A percentile compares a stretch with the other conserved stretches of the same genome.
Evolutionary conservation across 345 rosid species (phyloP).

Genomic region (Euphorbia lathyris): DNA sequence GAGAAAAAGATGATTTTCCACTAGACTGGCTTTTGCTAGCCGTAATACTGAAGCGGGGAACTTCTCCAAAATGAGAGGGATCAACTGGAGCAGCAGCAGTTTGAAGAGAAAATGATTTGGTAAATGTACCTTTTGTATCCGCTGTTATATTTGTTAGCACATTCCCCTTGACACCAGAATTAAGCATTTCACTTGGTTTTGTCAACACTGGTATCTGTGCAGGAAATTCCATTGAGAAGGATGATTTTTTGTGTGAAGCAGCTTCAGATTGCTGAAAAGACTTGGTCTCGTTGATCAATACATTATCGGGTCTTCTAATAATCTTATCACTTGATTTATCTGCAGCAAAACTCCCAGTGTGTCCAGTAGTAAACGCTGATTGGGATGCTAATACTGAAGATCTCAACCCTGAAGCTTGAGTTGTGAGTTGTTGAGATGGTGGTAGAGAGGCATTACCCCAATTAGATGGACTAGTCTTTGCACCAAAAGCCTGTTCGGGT

Average conservation of each 20-base stretch:
- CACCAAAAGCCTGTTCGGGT: conserved; percentile 35
- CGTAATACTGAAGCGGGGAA: conserved; percentile 29
- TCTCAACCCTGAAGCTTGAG: conserved; percentile 26
- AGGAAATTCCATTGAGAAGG: conserved; percentile 24
- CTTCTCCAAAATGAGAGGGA: conserved; percentile 30
- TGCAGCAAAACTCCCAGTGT: conserved; percentile 30
- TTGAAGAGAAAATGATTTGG: conserved; percentile 29
- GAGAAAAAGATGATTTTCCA: conserved; percentile 30
- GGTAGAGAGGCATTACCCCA: conserved; percentile 32
- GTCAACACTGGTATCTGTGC: conserved; percentile 23
- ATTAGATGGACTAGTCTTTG: conserved; percentile 37
- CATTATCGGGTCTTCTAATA: conserved; percentile 35
- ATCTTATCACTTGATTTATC: conserved; percentile 25
- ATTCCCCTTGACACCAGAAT: conserved; percentile 31
- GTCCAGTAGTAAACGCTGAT: conserved; percentile 21
- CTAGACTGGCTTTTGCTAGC: conserved; percentile 38
- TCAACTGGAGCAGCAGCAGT: conserved; percentile 33
- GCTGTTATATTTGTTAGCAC: conserved; percentile 22
- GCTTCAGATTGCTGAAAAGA: conserved; percentile 37
- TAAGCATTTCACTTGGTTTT: conserved; percentile 34
- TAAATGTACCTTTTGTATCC: conserved; percentile 24
- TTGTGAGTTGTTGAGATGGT: conserved; percentile 25
- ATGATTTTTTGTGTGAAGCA: conserved; percentile 25
- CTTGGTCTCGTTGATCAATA: conserved; percentile 32
- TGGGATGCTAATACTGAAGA: conserved; percentile 39